phyloP scores from a whole-genome alignment of 306 rosid species.

The Citrullus mucosospermus region DNA sequence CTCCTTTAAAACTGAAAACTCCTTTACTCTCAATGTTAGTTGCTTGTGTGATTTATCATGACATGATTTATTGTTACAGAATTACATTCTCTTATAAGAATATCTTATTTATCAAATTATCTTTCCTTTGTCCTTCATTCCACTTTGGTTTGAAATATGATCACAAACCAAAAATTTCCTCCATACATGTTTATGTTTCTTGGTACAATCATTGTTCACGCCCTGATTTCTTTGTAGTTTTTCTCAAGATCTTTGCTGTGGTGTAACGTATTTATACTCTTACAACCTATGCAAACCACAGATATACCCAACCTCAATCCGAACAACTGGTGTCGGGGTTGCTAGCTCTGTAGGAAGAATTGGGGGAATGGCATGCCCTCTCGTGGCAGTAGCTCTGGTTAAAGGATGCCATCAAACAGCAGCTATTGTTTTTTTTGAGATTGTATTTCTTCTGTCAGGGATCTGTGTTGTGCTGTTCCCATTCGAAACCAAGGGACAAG shows the following conservation, averaged over 20 bases:
- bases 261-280: background rate
- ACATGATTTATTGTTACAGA: background rate
- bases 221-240: background rate
- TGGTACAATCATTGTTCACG: background rate
- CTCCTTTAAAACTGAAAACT: background rate
- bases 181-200: background rate
- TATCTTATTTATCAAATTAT: background rate
- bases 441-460: conserved; percentile 64
- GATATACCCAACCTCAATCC: conserved; percentile 82
- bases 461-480: conserved; percentile 65
- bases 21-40: background rate
- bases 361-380: conserved; percentile 86
- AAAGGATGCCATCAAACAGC: conserved; percentile 77
- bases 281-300: conserved; percentile 14
- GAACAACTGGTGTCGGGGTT: conserved; percentile 88
- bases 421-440: conserved; percentile 62
- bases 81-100: background rate
- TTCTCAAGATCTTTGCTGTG: background rate
- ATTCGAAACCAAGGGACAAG: conserved; percentile 75
- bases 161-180: background rate
- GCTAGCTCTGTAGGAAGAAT: conserved; percentile 85
- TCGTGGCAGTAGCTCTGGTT: conserved; percentile 79
- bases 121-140: background rate
- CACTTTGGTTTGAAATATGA: background rate
- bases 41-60: background rate